A percentile compares a stretch with the other conserved stretches of the same genome.
phyloP scores from a whole-genome alignment of 805 yeast species.

The Saturnispora mendoncae region DNA sequence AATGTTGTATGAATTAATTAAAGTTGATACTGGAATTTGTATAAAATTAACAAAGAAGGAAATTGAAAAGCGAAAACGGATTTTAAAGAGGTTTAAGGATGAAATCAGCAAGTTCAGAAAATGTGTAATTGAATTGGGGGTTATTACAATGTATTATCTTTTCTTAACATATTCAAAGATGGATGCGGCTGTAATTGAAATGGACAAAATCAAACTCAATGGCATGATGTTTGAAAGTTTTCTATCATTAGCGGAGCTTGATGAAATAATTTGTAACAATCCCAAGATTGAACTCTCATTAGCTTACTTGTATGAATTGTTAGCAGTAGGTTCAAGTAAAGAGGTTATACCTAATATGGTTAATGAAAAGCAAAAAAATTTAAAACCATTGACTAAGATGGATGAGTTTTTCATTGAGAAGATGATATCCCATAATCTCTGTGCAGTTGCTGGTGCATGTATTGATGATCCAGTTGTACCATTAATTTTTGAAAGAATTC shows the following conservation, averaged over 20 bases:
- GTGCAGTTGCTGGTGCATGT: slow-evolving; percentile 3
- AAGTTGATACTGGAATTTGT: not conserved
- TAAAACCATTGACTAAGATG: not conserved
- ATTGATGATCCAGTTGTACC: slow-evolving; percentile 14
- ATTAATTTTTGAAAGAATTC: slow-evolving; percentile 7
- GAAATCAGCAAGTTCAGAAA: slow-evolving; percentile 2
- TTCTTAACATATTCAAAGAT: slow-evolving; percentile 1
- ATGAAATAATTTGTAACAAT: slow-evolving; percentile 1
- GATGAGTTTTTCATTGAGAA: slow-evolving; percentile 5
- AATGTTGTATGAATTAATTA: slow-evolving; percentile 3
- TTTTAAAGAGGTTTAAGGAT: slow-evolving; percentile 1
- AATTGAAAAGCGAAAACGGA: not conserved
- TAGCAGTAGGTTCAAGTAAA: not conserved
- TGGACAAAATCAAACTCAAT: not conserved
- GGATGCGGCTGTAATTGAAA: not conserved
- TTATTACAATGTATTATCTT: slow-evolving; percentile 1
- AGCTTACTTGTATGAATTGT: slow-evolving; percentile 4
- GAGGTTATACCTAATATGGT: not conserved
- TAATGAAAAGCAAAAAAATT: not conserved
- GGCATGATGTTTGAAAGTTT: slow-evolving; percentile 2
- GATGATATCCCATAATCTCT: slow-evolving; percentile 9
- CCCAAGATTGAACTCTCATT: not conserved
- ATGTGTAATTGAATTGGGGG: slow-evolving; percentile 1
- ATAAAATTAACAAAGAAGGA: not conserved
- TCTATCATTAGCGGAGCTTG: slow-evolving; percentile 1